Conservation (phyloP, 768 basidiomycete species). For the Pisolithus microcarpus region DNA sequence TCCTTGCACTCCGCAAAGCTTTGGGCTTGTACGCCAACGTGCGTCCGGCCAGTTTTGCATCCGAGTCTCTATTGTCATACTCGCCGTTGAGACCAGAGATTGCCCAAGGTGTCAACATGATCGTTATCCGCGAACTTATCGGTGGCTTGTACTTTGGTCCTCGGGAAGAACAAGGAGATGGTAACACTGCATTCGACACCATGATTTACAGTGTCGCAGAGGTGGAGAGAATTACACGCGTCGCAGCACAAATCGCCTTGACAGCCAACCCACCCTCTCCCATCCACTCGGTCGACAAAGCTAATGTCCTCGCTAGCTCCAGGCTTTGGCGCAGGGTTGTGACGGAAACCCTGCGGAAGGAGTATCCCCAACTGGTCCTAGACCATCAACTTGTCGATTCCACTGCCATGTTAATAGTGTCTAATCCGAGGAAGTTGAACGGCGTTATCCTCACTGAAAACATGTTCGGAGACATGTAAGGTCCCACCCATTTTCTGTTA, state of each 20-base stretch:
- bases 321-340: constrained; percentile 93
- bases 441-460: constrained; percentile 95
- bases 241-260: constrained; percentile 89
- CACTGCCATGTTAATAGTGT: constrained; percentile 91
- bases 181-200: constrained; percentile 79
- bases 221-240: constrained; percentile 90
- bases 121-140: constrained; percentile 93
- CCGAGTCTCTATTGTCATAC: constrained; percentile 78
- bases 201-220: constrained; percentile 90
- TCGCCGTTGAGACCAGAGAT: constrained; percentile 85
- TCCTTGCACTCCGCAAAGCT: constrained; percentile 81
- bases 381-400: constrained; percentile 95
- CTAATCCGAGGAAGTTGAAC: constrained; percentile 86
- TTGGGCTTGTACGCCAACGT: constrained; percentile 98
- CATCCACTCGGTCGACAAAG: constrained; percentile 95
- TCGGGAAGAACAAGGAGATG: constrained; percentile 77
- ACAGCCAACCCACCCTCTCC: constrained; percentile 75
- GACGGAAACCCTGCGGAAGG: constrained; percentile 70
- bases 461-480: constrained; percentile 95
- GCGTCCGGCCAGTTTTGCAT: constrained; percentile 91
- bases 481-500: constrained; percentile 7
- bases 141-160: constrained; percentile 94
- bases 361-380: constrained; percentile 82
- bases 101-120: constrained; percentile 80
- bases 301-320: constrained; percentile 94